These are phyloP conservation scores for Sporothrix pseudoabietina DNA, from an alignment of 2,329 filamentous ascomycete species.

Conservation along the genomic window DNA sequence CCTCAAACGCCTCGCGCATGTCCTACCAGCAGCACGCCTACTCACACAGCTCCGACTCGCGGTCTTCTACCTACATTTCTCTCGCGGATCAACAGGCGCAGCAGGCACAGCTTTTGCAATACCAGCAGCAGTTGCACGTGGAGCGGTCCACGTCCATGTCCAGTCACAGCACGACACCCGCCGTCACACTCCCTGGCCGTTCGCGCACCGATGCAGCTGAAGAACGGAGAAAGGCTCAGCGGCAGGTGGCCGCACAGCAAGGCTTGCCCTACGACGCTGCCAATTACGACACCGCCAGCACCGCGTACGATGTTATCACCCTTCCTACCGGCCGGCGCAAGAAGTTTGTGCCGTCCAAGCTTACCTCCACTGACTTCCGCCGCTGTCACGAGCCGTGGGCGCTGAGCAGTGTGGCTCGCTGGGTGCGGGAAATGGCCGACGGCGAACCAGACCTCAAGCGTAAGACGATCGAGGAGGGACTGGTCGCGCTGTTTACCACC, in stretches of 20 bases:
- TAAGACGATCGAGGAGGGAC: constrained; percentile 80
- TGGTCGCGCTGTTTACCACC: constrained; percentile 85
- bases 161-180: constrained; percentile 77
- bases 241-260: constrained; percentile 55
- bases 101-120: constrained; percentile 49
- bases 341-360: constrained; percentile 82
- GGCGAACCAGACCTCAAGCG: constrained; percentile 86
- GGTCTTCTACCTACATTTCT: constrained; percentile 45
- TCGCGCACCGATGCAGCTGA: constrained; percentile 93
- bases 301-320: constrained; percentile 78
- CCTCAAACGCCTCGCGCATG: constrained; percentile 49
- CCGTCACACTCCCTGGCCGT: constrained; percentile 77
- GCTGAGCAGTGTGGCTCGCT: constrained; percentile 79
- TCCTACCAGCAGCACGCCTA: constrained; percentile 55
- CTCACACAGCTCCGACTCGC: constrained; percentile 53
- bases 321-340: constrained; percentile 72
- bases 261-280: constrained; percentile 55
- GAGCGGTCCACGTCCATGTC: constrained; percentile 80
- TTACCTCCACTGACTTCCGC: constrained; percentile 78
- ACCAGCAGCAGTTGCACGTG: constrained; percentile 52
- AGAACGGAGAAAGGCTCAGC: constrained; percentile 58
- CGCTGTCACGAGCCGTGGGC: constrained; percentile 92
- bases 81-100: constrained; percentile 49
- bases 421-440: constrained; percentile 87
- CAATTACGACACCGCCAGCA: constrained; percentile 56